phyloP scores from a whole-genome alignment of 768 basidiomycete species.

The Mycena galericulata region DNA sequence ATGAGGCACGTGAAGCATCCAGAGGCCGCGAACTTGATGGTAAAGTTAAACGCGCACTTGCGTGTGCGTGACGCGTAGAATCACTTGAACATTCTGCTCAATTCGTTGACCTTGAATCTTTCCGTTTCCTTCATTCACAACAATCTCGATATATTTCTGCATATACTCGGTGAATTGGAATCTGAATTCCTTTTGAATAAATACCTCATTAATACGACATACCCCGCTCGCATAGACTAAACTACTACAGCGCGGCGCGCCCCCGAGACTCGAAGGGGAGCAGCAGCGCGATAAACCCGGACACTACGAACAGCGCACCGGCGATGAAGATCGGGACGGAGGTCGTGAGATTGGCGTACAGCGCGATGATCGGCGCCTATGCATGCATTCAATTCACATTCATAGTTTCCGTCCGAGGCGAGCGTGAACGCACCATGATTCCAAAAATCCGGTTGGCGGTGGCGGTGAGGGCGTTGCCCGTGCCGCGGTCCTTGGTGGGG shows the following conservation, averaged over 20 bases:
- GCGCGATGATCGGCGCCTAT: constrained; percentile 62
- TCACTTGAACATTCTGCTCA: no score
- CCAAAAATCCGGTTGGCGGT: constrained; percentile 69
- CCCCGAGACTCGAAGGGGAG: constrained; percentile 70
- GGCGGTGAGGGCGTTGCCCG: constrained; percentile 65
- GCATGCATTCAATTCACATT: neutral
- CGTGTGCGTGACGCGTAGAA: no score
- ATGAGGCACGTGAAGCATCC: no score
- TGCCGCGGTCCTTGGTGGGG: constrained; percentile 66
- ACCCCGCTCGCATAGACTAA: no score
- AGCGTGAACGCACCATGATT: constrained; percentile 64
- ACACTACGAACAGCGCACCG: constrained; percentile 63
- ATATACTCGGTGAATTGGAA: no score
- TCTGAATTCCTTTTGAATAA: no score
- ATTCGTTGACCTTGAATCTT: no score
- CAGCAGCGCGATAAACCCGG: constrained; percentile 61
- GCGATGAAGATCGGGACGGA: constrained; percentile 67
- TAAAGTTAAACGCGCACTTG: no score
- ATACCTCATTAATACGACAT: no score
- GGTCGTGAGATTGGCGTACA: constrained; percentile 60
- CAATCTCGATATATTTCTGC: no score
- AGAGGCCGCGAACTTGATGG: no score
- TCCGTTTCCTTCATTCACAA: no score
- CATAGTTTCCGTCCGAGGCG: neutral
- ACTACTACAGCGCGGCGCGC: constrained; percentile 63